phyloP scores from a whole-genome alignment of 2,329 filamentous ascomycete genomes.

The Chaetomium olivaceum region DNA sequence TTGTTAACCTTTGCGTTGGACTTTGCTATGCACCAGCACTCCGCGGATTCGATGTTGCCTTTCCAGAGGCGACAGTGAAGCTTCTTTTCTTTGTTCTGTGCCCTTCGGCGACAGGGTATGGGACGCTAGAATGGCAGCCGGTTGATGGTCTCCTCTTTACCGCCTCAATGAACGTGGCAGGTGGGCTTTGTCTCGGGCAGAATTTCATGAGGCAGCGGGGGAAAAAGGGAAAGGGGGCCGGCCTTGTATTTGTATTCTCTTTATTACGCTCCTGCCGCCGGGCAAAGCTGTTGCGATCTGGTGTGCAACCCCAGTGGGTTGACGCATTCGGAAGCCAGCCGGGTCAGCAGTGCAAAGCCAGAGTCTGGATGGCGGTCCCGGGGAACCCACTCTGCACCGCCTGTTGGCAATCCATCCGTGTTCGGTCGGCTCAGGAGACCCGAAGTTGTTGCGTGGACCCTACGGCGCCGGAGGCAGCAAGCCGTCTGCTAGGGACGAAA shows the following conservation, averaged over 20 bases:
- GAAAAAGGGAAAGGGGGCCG: slow-evolving; percentile 25
- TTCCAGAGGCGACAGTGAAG: slow-evolving; percentile 21
- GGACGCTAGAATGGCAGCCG: slow-evolving; percentile 19
- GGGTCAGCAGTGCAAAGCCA: slow-evolving; percentile 22
- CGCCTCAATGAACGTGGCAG: slow-evolving; percentile 29
- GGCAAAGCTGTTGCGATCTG: slow-evolving; percentile 21
- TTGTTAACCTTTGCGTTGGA: background rate
- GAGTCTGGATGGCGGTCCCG: slow-evolving; percentile 24
- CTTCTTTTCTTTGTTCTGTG: slow-evolving; percentile 28
- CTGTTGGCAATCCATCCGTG: slow-evolving; percentile 28
- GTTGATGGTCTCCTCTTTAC: slow-evolving; percentile 28
- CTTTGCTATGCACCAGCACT: slow-evolving; percentile 17
- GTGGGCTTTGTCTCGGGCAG: slow-evolving; percentile 32
- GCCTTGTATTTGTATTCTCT: slow-evolving; percentile 35
- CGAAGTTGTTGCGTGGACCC: slow-evolving; percentile 12
- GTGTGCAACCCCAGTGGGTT: slow-evolving; percentile 21
- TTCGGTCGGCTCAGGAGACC: slow-evolving; percentile 24
- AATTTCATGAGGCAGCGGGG: slow-evolving; percentile 24
- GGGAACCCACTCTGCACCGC: slow-evolving; percentile 21
- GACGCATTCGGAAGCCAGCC: slow-evolving; percentile 33
- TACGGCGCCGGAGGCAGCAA: slow-evolving; percentile 18
- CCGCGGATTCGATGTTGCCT: slow-evolving; percentile 19
- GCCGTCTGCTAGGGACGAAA: slow-evolving; percentile 24
- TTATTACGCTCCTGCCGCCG: slow-evolving; percentile 24
- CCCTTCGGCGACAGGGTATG: slow-evolving; percentile 20